Percentiles rank a stretch among this genome's conserved stretches.
Conservation (phyloP, 116 monocot species). For the Phalaenopsis hybrid region DNA sequence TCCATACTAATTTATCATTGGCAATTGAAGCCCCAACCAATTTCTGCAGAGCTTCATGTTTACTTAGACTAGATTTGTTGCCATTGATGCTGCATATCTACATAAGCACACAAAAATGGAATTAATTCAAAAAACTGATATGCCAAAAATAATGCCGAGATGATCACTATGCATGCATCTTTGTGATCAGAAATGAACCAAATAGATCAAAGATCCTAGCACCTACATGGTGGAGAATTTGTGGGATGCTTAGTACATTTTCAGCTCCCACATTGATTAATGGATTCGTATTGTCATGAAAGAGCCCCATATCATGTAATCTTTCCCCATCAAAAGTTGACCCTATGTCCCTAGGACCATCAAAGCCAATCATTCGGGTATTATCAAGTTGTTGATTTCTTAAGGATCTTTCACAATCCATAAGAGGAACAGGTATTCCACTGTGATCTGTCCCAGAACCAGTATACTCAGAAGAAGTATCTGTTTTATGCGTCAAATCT, state of each 20-base stretch:
- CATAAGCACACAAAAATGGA: slow-evolving; percentile 57
- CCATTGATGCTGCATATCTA: slow-evolving; percentile 65
- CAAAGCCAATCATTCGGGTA: slow-evolving; percentile 29
- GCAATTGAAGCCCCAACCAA: slow-evolving; percentile 59
- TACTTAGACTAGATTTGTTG: slow-evolving; percentile 42
- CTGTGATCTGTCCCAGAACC: slow-evolving; percentile 28
- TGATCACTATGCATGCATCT: slow-evolving; percentile 12
- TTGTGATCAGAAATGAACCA: background rate
- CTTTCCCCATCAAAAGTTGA: slow-evolving; percentile 39
- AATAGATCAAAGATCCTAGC: background rate
- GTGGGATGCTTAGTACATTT: slow-evolving; percentile 66
- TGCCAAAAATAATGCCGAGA: slow-evolving; percentile 1
- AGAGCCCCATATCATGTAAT: slow-evolving; percentile 27
- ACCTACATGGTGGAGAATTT: slow-evolving; percentile 82
- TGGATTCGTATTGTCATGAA: slow-evolving; percentile 25
- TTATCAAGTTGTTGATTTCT: slow-evolving; percentile 47
- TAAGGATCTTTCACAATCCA: slow-evolving; percentile 40
- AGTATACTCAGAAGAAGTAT: slow-evolving; percentile 19
- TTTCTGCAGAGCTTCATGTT: slow-evolving; percentile 61
- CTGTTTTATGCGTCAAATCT: slow-evolving; percentile 25
- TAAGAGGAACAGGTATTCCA: slow-evolving; percentile 32
- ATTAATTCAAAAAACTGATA: slow-evolving; percentile 1
- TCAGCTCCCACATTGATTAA: slow-evolving; percentile 26
- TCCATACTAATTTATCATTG: slow-evolving; percentile 81
- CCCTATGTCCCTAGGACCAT: slow-evolving; percentile 28